Evolutionary conservation across 495 filamentous ascomycete species (phyloP).

Genomic region (Penicillium daleae): DNA sequence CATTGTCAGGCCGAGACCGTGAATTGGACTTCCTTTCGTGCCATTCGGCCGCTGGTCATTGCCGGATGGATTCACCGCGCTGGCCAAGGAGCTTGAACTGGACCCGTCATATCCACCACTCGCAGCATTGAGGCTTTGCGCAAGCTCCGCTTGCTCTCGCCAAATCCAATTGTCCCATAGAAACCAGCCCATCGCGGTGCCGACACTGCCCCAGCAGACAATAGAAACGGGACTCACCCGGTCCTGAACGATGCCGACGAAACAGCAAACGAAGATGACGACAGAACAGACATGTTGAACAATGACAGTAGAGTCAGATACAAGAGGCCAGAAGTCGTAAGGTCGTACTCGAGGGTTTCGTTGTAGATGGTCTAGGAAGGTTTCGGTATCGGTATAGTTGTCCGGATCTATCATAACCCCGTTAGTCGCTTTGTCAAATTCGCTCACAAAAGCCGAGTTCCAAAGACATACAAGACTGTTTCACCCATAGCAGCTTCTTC

Average conservation of each 20-base stretch:
- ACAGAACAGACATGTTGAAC: constrained; percentile 96
- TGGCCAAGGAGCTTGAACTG: constrained; percentile 50
- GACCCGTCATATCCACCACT: constrained; percentile 50
- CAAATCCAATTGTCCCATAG: constrained; percentile 89
- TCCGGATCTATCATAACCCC: constrained; percentile 74
- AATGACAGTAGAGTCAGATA: constrained; percentile 94
- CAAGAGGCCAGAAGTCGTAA: constrained; percentile 97
- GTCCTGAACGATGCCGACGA: constrained; percentile 85
- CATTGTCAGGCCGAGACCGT: constrained; percentile 55
- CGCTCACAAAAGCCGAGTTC: neutral
- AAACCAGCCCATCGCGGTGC: constrained; percentile 86
- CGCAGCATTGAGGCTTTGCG: constrained; percentile 36
- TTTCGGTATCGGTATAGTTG: constrained; percentile 96
- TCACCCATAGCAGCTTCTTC: constrained; percentile 98
- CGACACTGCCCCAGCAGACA: constrained; percentile 79
- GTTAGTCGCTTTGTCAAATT: constrained; percentile 3
- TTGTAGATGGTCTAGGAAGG: constrained; percentile 94
- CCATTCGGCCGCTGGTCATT: constrained; percentile 28
- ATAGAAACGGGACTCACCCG: constrained; percentile 84
- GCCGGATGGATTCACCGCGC: constrained; percentile 37
- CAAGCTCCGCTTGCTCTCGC: constrained; percentile 56
- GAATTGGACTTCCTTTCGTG: constrained; percentile 38
- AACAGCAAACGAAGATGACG: constrained; percentile 91
- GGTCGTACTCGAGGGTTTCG: constrained; percentile 92
- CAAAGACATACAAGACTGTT: constrained; percentile 77